Conservation (phyloP, 345 rosid species). For the Populus nigra region DNA sequence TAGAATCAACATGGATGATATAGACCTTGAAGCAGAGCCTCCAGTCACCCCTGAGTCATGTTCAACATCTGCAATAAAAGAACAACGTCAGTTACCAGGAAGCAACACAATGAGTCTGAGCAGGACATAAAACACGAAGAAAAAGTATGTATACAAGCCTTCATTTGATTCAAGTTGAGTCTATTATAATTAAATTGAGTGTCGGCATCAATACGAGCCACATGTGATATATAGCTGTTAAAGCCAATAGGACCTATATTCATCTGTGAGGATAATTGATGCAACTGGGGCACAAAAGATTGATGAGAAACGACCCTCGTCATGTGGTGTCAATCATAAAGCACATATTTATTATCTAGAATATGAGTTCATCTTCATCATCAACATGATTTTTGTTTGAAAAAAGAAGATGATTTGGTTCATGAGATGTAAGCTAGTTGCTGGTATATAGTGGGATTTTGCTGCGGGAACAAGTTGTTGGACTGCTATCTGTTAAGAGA, state of each 20-base stretch:
- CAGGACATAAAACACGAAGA: neutral
- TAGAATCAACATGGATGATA: too few relatives aligned
- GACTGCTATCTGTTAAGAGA: neutral
- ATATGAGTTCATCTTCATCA: too few relatives aligned
- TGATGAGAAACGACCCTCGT: neutral
- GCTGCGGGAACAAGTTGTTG: too few relatives aligned
- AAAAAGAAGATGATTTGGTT: too few relatives aligned
- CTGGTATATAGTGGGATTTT: too few relatives aligned
- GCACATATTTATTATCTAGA: neutral
- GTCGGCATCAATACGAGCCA: neutral
- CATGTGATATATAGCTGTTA: neutral
- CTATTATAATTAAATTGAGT: neutral
- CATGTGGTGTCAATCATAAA: neutral
- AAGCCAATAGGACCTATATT: neutral
- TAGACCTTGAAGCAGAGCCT: too few relatives aligned
- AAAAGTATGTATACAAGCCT: neutral
- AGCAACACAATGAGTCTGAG: neutral
- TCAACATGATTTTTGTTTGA: too few relatives aligned
- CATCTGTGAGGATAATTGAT: neutral
- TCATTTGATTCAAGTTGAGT: neutral
- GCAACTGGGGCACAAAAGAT: neutral
- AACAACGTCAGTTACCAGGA: neutral
- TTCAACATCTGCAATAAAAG: neutral
- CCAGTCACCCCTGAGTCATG: neutral
- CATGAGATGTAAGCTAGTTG: too few relatives aligned